Conservation (phyloP, 306 rosid genomes). For the Hylodesmum podocarpum region DNA sequence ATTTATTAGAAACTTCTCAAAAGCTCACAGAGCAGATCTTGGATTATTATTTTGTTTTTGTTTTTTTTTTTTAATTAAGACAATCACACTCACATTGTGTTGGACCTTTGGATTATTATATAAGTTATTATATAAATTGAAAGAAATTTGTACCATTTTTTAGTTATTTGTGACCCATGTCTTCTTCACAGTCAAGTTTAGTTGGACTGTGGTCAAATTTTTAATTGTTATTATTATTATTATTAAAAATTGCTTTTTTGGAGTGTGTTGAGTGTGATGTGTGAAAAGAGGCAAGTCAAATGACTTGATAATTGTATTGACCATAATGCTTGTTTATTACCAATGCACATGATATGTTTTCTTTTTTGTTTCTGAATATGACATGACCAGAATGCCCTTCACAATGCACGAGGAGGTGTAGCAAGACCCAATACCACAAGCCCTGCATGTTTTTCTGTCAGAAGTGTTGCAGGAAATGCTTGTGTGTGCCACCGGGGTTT, state of each 20-base stretch:
- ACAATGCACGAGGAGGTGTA: conserved; percentile 42
- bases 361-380: background rate
- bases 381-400: conserved; percentile 46
- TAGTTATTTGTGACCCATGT: background rate
- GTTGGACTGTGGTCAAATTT: conserved; percentile 26
- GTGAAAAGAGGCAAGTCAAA: conserved; percentile 6
- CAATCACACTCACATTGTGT: background rate
- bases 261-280: background rate
- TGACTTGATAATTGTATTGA: background rate
- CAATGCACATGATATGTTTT: background rate
- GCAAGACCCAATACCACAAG: conserved; percentile 42
- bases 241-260: conserved; percentile 12
- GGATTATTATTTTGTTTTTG: background rate
- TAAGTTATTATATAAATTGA: too few species aligned
- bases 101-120: background rate
- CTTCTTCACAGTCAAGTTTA: background rate
- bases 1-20: background rate
- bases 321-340: background rate
- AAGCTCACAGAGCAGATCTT: background rate
- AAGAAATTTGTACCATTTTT: background rate
- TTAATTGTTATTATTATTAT: too few species aligned
- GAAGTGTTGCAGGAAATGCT: conserved; percentile 43
- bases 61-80: background rate
- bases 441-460: conserved; percentile 49
- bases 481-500: conserved; percentile 42